Percentiles rank a stretch among this genome's conserved stretches.
Conservation (phyloP, 2,329 filamentous ascomycete genomes). For the Rutstroemia sp. region DNA sequence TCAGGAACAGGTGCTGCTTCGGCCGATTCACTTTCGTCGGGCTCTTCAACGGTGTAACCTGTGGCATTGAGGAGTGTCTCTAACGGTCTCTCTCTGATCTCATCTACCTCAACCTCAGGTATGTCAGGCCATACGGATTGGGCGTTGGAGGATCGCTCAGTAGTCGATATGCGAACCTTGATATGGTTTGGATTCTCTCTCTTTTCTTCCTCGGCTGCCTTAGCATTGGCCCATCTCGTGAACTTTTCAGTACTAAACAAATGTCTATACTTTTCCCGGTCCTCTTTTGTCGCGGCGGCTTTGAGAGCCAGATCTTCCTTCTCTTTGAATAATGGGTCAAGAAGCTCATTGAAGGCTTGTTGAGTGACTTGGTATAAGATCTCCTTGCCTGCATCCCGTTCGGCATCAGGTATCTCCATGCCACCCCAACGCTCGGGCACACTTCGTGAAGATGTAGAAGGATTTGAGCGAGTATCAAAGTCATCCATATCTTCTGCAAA, state of each 20-base stretch:
- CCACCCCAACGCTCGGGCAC: conserved; percentile 70
- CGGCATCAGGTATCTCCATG: conserved; percentile 71
- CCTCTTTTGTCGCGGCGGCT: conserved; percentile 53
- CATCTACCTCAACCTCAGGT: conserved; percentile 24
- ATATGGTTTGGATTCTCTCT: not conserved
- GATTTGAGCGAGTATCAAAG: conserved; percentile 63
- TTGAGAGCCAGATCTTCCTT: conserved; percentile 71
- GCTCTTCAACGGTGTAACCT: conserved; percentile 26
- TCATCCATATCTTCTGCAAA: conserved; percentile 68
- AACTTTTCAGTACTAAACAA: conserved; percentile 39
- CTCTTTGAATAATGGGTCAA: conserved; percentile 77
- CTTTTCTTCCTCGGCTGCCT: conserved; percentile 12
- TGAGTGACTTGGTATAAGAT: conserved; percentile 88
- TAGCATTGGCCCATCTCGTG: conserved; percentile 25
- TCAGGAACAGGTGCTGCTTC: not conserved
- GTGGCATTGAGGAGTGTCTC: conserved; percentile 23
- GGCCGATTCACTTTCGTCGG: conserved; percentile 14
- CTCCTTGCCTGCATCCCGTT: conserved; percentile 65
- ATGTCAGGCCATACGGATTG: conserved; percentile 15
- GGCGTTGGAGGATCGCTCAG: not conserved
- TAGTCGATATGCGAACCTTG: not conserved
- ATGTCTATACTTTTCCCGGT: conserved; percentile 49
- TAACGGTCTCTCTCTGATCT: conserved; percentile 22
- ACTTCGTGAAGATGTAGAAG: conserved; percentile 64
- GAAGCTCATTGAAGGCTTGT: conserved; percentile 85